A percentile compares a stretch with the other conserved stretches of the same genome.
phyloP scores from a whole-genome alignment of 345 rosid genomes.

The Heritiera littoralis region DNA sequence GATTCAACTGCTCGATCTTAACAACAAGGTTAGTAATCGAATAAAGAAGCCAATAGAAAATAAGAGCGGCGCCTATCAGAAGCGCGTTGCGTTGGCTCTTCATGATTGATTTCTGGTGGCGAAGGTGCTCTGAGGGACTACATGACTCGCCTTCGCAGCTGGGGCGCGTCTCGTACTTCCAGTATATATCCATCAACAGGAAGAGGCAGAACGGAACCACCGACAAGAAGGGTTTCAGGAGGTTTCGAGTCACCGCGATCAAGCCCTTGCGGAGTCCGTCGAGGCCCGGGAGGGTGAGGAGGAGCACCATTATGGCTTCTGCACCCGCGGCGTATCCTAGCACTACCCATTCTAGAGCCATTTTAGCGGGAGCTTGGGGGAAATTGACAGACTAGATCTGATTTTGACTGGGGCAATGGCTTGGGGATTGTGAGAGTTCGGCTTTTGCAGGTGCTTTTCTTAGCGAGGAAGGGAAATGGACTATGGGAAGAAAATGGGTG shows the following conservation, averaged over 20 bases:
- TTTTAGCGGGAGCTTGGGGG: slow-evolving; percentile 12
- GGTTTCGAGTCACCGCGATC: slow-evolving; percentile 80
- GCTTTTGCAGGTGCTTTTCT: slow-evolving; percentile 7
- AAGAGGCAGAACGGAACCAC: slow-evolving; percentile 89
- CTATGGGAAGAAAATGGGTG: no score
- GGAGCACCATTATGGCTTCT: slow-evolving; percentile 85
- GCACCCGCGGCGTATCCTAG: slow-evolving; percentile 87
- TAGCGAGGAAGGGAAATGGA: slow-evolving; percentile 3
- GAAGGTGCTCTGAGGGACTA: slow-evolving; percentile 74
- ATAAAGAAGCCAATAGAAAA: slow-evolving; percentile 83
- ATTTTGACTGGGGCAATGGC: no score
- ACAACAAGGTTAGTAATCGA: slow-evolving; percentile 72
- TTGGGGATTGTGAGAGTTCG: background rate
- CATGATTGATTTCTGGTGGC: slow-evolving; percentile 91
- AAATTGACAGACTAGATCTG: no score
- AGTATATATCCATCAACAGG: slow-evolving; percentile 84
- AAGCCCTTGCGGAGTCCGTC: slow-evolving; percentile 72
- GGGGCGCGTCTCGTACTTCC: slow-evolving; percentile 92
- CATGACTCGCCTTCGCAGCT: slow-evolving; percentile 71
- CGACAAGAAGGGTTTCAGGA: slow-evolving; percentile 81
- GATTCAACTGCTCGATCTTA: slow-evolving; percentile 67
- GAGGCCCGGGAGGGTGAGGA: slow-evolving; percentile 82
- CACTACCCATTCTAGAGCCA: slow-evolving; percentile 97
- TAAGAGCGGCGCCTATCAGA: slow-evolving; percentile 68
- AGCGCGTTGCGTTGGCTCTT: slow-evolving; percentile 90